Conservation (phyloP, 1,284 basidiomycete species). For the Sanghuangporus baumii region DNA sequence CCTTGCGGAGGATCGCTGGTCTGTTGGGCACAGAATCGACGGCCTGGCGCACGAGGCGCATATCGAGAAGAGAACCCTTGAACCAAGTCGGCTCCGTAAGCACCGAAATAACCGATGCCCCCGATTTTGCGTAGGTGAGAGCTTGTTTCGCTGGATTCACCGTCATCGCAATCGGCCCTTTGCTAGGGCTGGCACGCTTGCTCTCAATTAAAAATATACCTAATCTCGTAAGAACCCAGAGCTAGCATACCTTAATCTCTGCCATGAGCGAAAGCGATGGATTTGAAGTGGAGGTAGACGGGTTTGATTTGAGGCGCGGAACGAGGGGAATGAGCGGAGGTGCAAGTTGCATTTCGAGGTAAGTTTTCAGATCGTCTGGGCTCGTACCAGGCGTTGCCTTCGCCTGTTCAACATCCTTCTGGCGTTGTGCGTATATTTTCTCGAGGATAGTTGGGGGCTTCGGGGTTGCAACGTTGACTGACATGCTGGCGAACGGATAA, state of each 20-base stretch:
- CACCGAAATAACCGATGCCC: slow-evolving; percentile 90
- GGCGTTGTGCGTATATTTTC: slow-evolving; percentile 60
- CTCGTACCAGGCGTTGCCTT: slow-evolving; percentile 42
- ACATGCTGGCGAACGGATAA: neutral
- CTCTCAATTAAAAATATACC: slow-evolving; percentile 44
- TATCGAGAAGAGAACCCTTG: slow-evolving; percentile 89
- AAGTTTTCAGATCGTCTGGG: slow-evolving; percentile 37
- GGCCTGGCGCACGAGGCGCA: slow-evolving; percentile 82
- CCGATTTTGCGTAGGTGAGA: slow-evolving; percentile 84
- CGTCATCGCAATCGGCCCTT: slow-evolving; percentile 77
- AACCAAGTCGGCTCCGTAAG: slow-evolving; percentile 98
- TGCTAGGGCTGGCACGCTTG: slow-evolving; percentile 91
- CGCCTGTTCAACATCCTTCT: slow-evolving; percentile 49
- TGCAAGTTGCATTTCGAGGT: slow-evolving; percentile 72
- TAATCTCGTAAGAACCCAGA: neutral
- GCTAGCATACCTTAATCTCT: slow-evolving; percentile 26
- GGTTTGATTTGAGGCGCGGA: slow-evolving; percentile 50
- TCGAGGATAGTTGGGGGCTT: slow-evolving; percentile 75
- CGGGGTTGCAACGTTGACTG: neutral
- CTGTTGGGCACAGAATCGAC: slow-evolving; percentile 82
- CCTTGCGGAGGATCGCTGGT: slow-evolving; percentile 95
- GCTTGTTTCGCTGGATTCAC: slow-evolving; percentile 83
- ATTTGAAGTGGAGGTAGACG: slow-evolving; percentile 48
- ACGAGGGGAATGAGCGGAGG: slow-evolving; percentile 76
- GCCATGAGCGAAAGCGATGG: slow-evolving; percentile 76